Evolutionary conservation across 495 filamentous ascomycete genomes (phyloP).

Genomic region (Penicillium cataractarum): DNA sequence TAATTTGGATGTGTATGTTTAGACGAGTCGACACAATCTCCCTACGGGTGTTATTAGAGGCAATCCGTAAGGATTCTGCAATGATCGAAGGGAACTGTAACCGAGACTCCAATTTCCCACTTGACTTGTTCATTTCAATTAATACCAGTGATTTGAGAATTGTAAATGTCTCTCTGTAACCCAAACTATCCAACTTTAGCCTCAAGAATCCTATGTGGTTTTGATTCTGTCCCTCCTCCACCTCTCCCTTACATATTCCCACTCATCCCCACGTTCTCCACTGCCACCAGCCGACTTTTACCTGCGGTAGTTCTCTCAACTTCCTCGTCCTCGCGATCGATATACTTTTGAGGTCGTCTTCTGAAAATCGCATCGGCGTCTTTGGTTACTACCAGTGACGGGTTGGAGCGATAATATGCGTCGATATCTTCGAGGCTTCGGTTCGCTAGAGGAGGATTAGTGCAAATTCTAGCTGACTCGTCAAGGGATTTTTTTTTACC

Average conservation of each 20-base stretch:
- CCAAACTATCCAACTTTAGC: no score
- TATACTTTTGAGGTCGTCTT: background rate
- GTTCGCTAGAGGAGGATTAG: background rate
- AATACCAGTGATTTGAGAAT: no score
- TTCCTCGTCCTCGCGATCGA: background rate
- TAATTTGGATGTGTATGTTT: no score
- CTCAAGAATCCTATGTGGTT: no score
- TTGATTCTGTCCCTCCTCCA: no score
- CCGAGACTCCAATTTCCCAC: no score
- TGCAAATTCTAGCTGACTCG: background rate
- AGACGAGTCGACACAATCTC: no score
- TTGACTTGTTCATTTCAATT: no score
- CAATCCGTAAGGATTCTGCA: no score
- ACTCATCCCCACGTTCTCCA: background rate
- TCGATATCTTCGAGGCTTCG: background rate
- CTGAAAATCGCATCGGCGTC: background rate
- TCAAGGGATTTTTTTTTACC: background rate
- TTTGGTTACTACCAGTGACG: background rate
- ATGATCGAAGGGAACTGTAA: no score
- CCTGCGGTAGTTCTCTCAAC: conserved; percentile 10
- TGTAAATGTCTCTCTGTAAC: background rate
- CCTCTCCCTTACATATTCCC: background rate
- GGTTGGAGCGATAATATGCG: background rate
- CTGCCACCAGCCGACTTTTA: background rate
- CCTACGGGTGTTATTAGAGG: no score